A percentile compares a stretch with the other conserved stretches of the same genome.
Conservation (phyloP, 2,329 filamentous ascomycete genomes). For the Rhexocercosporidium sp. region DNA sequence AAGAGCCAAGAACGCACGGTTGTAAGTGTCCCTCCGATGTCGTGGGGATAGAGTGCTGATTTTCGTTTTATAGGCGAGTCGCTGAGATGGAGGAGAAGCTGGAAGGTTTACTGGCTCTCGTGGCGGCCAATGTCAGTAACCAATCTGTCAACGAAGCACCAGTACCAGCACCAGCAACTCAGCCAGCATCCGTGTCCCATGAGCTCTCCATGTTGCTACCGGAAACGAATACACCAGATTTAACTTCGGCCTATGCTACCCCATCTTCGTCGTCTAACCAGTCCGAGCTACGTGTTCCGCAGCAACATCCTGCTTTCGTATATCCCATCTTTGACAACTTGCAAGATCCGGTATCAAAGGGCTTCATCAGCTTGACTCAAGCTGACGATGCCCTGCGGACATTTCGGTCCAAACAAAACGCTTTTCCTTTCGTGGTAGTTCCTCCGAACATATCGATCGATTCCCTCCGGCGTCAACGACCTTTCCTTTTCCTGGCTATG, state of each 20-base stretch:
- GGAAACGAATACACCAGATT: not conserved
- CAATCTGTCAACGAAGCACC: not conserved
- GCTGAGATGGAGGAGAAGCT: conserved; percentile 43
- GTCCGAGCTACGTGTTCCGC: not conserved
- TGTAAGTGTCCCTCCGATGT: not conserved
- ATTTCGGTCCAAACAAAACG: conserved; percentile 21
- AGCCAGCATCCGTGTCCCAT: not conserved
- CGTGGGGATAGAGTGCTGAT: not conserved
- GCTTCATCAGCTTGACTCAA: conserved; percentile 23
- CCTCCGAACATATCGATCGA: conserved; percentile 50
- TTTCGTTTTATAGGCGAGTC: conserved; percentile 37
- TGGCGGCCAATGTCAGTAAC: conserved; percentile 19
- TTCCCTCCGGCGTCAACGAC: conserved; percentile 50
- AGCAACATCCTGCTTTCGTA: conserved; percentile 31
- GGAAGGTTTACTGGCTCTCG: conserved; percentile 32
- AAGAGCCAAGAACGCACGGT: conserved; percentile 49
- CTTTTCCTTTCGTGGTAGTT: conserved; percentile 36
- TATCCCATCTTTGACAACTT: conserved; percentile 44
- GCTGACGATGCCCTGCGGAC: conserved; percentile 27
- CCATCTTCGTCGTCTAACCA: not conserved
- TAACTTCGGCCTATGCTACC: not conserved
- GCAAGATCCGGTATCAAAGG: conserved; percentile 27
- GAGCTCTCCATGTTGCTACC: not conserved
- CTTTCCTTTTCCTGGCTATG: conserved; percentile 60
- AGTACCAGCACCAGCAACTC: conserved; percentile 4